Conservation (phyloP, 805 yeast species). For the Metschnikowia corniflorae region DNA sequence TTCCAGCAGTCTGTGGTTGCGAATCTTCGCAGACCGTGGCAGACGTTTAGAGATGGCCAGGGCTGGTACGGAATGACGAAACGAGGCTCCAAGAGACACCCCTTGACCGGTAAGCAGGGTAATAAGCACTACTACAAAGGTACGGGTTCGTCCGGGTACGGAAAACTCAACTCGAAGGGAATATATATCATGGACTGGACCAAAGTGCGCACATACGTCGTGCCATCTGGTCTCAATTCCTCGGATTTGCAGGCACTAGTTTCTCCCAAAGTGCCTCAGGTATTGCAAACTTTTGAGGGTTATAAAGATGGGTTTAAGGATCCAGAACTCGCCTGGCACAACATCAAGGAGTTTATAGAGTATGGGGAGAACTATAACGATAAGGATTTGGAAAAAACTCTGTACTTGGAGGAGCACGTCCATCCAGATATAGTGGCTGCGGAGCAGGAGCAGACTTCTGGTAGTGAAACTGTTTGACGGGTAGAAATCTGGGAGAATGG, state of each 20-base stretch:
- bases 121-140: slow-evolving; percentile 94
- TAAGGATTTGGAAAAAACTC: slow-evolving; percentile 32
- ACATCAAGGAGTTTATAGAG: slow-evolving; percentile 71
- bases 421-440: slow-evolving; percentile 22
- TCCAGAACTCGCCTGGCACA: slow-evolving; percentile 66
- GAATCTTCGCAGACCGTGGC: slow-evolving; percentile 82
- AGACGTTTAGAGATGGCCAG: slow-evolving; percentile 75
- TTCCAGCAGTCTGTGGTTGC: slow-evolving; percentile 29
- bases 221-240: slow-evolving; percentile 49
- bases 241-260: slow-evolving; percentile 68
- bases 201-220: slow-evolving; percentile 87
- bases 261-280: slow-evolving; percentile 66
- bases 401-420: slow-evolving; percentile 36
- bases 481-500: no score
- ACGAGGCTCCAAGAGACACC: slow-evolving; percentile 76
- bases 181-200: slow-evolving; percentile 75
- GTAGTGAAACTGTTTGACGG: no score
- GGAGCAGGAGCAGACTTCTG: slow-evolving; percentile 15
- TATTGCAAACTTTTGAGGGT: slow-evolving; percentile 66
- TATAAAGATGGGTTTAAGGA: slow-evolving; percentile 69
- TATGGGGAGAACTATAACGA: slow-evolving; percentile 55
- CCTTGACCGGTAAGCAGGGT: slow-evolving; percentile 89
- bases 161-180: slow-evolving; percentile 71
- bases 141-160: slow-evolving; percentile 92
- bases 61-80: slow-evolving; percentile 78